These are phyloP conservation scores for Penicillium janthinellum DNA, from an alignment of 2,329 filamentous ascomycete genomes.

Conservation along the genomic window DNA sequence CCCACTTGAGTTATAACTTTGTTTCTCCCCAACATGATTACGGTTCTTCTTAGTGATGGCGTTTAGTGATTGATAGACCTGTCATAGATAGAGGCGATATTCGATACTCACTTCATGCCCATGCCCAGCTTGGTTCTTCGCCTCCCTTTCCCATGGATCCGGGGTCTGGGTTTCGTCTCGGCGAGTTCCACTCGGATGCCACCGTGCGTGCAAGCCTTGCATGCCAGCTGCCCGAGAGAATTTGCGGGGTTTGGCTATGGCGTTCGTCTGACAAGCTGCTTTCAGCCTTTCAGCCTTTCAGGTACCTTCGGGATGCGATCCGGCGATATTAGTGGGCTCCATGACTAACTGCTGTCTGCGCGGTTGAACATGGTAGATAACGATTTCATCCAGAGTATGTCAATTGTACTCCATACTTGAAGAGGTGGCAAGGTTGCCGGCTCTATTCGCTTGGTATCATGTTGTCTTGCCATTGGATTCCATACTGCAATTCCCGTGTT, in stretches of 20 bases:
- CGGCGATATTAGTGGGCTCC: not conserved
- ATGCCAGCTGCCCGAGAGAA: conserved; percentile 5
- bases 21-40: not conserved
- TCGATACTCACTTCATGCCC: too few relatives aligned
- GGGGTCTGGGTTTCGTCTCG: not conserved
- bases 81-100: not conserved
- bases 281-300: not conserved
- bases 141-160: not conserved
- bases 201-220: not conserved
- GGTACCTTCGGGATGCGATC: not conserved
- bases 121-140: not conserved
- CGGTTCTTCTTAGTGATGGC: not conserved
- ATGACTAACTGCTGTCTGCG: not conserved
- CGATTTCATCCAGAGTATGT: not conserved
- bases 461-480: not conserved
- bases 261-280: not conserved
- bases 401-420: too few relatives aligned
- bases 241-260: conserved; percentile 13
- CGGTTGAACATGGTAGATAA: not conserved
- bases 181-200: conserved; percentile 1
- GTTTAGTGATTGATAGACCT: not conserved
- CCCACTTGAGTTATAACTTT: not conserved
- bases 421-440: not conserved
- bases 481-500: not conserved
- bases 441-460: not conserved